phyloP scores from a whole-genome alignment of 352 stramenopile species.

The Globisporangium megalacanthum region DNA sequence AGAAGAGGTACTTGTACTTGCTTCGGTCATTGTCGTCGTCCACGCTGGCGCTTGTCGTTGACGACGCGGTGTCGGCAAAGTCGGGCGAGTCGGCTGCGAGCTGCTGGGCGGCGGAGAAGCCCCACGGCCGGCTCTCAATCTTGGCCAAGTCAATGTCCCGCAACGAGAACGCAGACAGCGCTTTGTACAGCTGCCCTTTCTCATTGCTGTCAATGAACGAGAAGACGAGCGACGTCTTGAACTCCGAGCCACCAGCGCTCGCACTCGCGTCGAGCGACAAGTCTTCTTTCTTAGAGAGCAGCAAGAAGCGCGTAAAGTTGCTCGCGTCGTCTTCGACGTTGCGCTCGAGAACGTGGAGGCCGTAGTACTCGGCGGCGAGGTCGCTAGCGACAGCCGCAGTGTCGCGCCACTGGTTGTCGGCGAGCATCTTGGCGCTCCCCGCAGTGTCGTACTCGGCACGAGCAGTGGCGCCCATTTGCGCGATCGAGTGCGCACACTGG shows the following conservation, averaged over 20 bases:
- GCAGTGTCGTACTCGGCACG: constrained; percentile 96
- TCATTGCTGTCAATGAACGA: constrained; percentile 61
- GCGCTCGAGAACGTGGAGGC: constrained; percentile 83
- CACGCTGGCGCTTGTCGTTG: constrained; percentile 20
- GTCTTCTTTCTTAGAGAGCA: constrained; percentile 70
- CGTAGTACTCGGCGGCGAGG: constrained; percentile 93
- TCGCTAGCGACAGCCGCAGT: constrained; percentile 94
- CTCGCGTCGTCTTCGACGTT: constrained; percentile 86
- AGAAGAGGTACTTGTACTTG: constrained; percentile 82
- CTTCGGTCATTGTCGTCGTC: constrained; percentile 23
- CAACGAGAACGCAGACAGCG: constrained; percentile 54
- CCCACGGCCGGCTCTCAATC: constrained; percentile 67
- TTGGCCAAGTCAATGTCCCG: constrained; percentile 64
- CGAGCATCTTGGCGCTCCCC: constrained; percentile 96
- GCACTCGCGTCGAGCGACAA: constrained; percentile 21
- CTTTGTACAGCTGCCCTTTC: constrained; percentile 57
- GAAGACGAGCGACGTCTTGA: constrained; percentile 75
- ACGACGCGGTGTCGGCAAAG: constrained; percentile 20
- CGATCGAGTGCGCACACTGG: constrained; percentile 95
- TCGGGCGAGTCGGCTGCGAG: constrained; percentile 27
- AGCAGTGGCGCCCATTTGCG: constrained; percentile 68
- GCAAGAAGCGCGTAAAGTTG: constrained; percentile 95
- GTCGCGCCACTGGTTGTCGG: constrained; percentile 77
- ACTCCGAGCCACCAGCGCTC: constrained; percentile 28
- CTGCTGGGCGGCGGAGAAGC: constrained; percentile 52